Evolutionary conservation across 768 basidiomycete species (phyloP).

Genomic region (Pilatotrama ljubarskyi): DNA sequence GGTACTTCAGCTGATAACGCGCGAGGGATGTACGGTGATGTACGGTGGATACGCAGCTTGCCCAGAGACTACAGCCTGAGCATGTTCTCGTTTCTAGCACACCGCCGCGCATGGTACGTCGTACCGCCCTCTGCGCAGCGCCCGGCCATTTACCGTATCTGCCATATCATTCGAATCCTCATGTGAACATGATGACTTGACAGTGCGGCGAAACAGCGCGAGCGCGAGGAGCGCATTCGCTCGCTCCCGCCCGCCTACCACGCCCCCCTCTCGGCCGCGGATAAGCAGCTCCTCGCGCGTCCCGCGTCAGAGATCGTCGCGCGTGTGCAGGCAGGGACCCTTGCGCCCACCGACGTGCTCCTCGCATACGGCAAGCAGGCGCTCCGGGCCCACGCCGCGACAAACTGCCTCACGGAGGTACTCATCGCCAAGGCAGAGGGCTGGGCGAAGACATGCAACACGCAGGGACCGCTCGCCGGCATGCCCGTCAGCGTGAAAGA

Average conservation of each 20-base stretch:
- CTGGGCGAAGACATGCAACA: slow-evolving; percentile 28
- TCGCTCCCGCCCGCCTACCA: slow-evolving; percentile 25
- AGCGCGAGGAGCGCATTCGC: slow-evolving; percentile 28
- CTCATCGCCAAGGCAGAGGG: slow-evolving; percentile 26
- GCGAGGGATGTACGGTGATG: neutral
- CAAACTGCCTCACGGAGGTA: slow-evolving; percentile 50
- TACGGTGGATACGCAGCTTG: neutral
- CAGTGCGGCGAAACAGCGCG: slow-evolving; percentile 28
- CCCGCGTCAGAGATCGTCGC: slow-evolving; percentile 25
- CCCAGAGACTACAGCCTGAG: neutral
- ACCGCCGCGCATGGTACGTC: slow-evolving; percentile 28
- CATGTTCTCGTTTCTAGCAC: slow-evolving; percentile 26
- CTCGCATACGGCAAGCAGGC: slow-evolving; percentile 40
- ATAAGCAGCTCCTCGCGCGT: slow-evolving; percentile 24
- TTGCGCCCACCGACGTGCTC: slow-evolving; percentile 26
- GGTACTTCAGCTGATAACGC: neutral
- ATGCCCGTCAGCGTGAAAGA: slow-evolving; percentile 55
- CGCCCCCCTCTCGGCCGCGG: slow-evolving; percentile 18
- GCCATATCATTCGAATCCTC: too few species aligned
- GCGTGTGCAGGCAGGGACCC: slow-evolving; percentile 24
- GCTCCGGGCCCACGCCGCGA: slow-evolving; percentile 43
- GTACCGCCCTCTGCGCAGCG: neutral
- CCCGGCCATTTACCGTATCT: neutral
- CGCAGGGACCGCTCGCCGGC: slow-evolving; percentile 41
- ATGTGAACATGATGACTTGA: neutral